A percentile compares a stretch with the other conserved stretches of the same genome.
phyloP scores from a whole-genome alignment of 2,329 filamentous ascomycete species.

The Calonectria pteridis region DNA sequence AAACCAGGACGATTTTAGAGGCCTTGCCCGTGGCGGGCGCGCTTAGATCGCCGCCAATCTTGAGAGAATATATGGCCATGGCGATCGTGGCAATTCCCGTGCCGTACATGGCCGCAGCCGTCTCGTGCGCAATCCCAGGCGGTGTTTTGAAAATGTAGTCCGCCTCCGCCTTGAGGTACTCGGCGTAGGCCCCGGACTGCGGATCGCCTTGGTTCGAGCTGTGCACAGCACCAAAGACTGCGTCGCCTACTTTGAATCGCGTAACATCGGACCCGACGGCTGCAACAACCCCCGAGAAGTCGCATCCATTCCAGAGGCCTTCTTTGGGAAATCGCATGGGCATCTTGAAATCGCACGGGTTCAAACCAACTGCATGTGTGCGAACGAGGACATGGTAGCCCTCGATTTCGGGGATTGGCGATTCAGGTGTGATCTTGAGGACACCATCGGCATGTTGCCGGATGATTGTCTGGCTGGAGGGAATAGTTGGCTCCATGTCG shows the following conservation, averaged over 20 bases:
- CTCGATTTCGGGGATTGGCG: neutral
- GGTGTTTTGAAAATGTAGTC: conserved; percentile 31
- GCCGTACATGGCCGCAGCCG: neutral
- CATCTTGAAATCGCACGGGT: conserved; percentile 49
- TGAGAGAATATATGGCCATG: neutral
- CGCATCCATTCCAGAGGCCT: conserved; percentile 44
- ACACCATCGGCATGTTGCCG: neutral
- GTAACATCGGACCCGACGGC: neutral
- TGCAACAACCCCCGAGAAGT: conserved; percentile 47
- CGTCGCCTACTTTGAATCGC: conserved; percentile 40
- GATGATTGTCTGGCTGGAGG: neutral
- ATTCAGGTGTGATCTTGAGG: neutral
- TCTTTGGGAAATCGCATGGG: conserved; percentile 29
- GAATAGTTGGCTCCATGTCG: neutral
- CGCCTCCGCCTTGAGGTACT: conserved; percentile 31
- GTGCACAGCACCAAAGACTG: conserved; percentile 41
- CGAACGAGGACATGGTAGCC: conserved; percentile 16
- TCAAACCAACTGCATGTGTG: conserved; percentile 42
- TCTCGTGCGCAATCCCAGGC: conserved; percentile 24
- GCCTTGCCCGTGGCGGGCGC: neutral
- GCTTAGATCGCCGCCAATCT: neutral
- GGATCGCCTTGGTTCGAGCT: conserved; percentile 28
- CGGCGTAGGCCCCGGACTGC: conserved; percentile 36
- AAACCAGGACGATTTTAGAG: neutral
- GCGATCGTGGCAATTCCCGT: neutral